A percentile compares a stretch with the other conserved stretches of the same genome.
These are phyloP conservation scores for Pezicula neosporulosa DNA, from an alignment of 2,329 filamentous ascomycete species.

Conservation along the genomic window DNA sequence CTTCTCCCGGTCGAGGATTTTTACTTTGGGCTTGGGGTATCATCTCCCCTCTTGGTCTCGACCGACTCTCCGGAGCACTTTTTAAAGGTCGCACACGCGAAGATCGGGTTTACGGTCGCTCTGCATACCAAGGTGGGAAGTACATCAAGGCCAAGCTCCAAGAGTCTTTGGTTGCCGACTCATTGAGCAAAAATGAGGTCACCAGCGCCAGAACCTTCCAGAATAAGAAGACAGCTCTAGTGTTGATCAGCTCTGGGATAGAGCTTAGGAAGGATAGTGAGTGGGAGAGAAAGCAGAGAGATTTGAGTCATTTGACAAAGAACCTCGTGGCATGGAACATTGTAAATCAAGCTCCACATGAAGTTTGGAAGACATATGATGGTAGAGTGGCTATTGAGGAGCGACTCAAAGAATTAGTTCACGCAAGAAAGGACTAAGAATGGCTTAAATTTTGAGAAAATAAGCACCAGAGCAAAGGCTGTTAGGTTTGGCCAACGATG, in stretches of 20 bases:
- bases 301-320: conserved; percentile 75
- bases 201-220: conserved; percentile 77
- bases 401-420: conserved; percentile 67
- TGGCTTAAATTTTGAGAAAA: no score
- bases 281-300: conserved; percentile 84
- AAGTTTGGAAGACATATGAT: conserved; percentile 76
- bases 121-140: conserved; percentile 76
- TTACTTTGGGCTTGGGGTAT: conserved; percentile 82
- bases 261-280: conserved; percentile 60
- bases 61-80: conserved; percentile 74
- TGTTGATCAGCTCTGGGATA: conserved; percentile 78
- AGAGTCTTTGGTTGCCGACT: conserved; percentile 83
- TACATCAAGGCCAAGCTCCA: conserved; percentile 88
- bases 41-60: conserved; percentile 81
- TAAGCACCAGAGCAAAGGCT: no score
- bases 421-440: not conserved
- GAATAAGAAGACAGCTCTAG: conserved; percentile 68
- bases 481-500: no score
- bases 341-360: conserved; percentile 77
- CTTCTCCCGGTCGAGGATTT: conserved; percentile 70
- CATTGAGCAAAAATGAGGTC: conserved; percentile 81
- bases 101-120: conserved; percentile 81
- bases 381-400: conserved; percentile 76
- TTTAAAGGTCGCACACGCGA: conserved; percentile 76
- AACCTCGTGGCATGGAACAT: conserved; percentile 83